Evolutionary conservation across 2,329 filamentous ascomycete species (phyloP).

Genomic region (Stagonosporopsis rhizophila): DNA sequence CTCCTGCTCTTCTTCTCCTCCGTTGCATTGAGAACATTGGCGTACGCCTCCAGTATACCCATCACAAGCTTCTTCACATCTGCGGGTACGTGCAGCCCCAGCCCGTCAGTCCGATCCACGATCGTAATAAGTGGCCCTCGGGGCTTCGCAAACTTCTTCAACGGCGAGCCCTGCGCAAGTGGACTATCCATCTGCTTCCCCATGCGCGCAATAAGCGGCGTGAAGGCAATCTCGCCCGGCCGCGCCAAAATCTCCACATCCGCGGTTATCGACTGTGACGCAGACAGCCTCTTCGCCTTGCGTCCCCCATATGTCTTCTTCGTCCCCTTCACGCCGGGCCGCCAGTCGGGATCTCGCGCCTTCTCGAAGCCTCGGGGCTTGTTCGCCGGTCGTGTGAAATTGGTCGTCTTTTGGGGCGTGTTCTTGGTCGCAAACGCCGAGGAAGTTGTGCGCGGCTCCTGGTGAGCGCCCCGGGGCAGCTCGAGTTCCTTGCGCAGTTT

Average conservation of each 20-base stretch:
- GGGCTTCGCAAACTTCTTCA: constrained; percentile 30
- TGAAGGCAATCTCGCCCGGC: constrained; percentile 46
- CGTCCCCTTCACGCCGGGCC: constrained; percentile 33
- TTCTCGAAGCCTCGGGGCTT: constrained; percentile 46
- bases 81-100: constrained; percentile 31
- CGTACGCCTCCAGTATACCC: constrained; percentile 42
- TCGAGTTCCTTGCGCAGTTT: constrained; percentile 48
- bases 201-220: constrained; percentile 44
- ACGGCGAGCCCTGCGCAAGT: constrained; percentile 36
- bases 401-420: constrained; percentile 35
- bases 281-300: constrained; percentile 25
- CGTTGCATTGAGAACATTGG: constrained; percentile 46
- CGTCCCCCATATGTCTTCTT: constrained; percentile 47
- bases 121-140: constrained; percentile 35
- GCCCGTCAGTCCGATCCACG: constrained; percentile 25
- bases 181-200: constrained; percentile 40
- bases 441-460: constrained; percentile 32
- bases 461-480: constrained; percentile 24
- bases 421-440: constrained; percentile 34
- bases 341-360: constrained; percentile 47
- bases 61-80: constrained; percentile 42
- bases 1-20: constrained; percentile 31
- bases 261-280: constrained; percentile 2
- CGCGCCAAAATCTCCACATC: constrained; percentile 19
- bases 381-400: constrained; percentile 34